These are phyloP conservation scores for Tricholoma saponaceum DNA, from an alignment of 768 basidiomycete genomes.

Conservation along the genomic window DNA sequence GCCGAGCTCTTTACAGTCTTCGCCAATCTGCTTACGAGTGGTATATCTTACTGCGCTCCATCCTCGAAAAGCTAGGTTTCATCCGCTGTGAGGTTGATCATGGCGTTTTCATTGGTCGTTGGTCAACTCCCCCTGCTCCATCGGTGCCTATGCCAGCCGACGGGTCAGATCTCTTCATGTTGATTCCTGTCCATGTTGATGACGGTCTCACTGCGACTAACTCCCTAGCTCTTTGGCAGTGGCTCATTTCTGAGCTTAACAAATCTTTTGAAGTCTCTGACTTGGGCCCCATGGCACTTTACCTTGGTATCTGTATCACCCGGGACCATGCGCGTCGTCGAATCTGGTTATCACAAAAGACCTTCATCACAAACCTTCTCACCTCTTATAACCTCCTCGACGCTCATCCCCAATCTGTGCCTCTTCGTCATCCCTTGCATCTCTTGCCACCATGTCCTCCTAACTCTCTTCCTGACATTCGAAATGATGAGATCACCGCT, in stretches of 20 bases:
- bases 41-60: slow-evolving; percentile 8
- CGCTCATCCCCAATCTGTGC: no score
- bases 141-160: slow-evolving; percentile 13
- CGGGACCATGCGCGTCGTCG: background rate
- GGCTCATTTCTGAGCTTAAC: slow-evolving; percentile 14
- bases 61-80: slow-evolving; percentile 14
- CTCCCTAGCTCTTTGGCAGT: slow-evolving; percentile 11
- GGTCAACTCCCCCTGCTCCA: slow-evolving; percentile 13
- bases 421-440: no score
- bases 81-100: slow-evolving; percentile 21
- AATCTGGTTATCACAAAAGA: background rate
- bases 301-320: background rate
- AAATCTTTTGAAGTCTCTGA: slow-evolving; percentile 1
- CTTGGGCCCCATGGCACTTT: background rate
- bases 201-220: slow-evolving; percentile 19
- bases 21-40: slow-evolving; percentile 27
- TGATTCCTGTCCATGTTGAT: slow-evolving; percentile 24
- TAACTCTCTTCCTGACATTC: slow-evolving; percentile 1
- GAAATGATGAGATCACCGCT: slow-evolving; percentile 9
- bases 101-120: no score
- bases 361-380: background rate
- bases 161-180: slow-evolving; percentile 9
- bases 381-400: background rate
- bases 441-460: no score
- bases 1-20: slow-evolving; percentile 30